Evolutionary conservation across 371 early-diverging fungal genomes (phyloP).

Genomic region (Mortierella sp.): DNA sequence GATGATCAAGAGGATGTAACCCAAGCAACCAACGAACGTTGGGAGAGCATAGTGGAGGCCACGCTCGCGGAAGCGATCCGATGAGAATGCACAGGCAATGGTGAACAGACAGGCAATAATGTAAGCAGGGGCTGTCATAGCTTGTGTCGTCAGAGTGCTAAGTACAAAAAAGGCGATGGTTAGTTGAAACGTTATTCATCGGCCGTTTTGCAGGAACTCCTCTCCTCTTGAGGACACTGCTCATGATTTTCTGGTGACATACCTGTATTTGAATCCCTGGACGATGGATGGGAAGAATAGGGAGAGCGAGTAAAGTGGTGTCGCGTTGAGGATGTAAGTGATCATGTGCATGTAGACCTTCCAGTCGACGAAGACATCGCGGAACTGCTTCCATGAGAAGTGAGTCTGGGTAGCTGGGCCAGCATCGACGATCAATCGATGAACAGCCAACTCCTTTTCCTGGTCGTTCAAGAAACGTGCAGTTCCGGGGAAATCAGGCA

Average conservation of each 20-base stretch:
- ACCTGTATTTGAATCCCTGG: slow-evolving; percentile 54
- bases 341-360: slow-evolving; percentile 66
- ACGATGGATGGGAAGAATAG: slow-evolving; percentile 81
- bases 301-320: slow-evolving; percentile 71
- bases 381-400: slow-evolving; percentile 69
- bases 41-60: slow-evolving; percentile 71
- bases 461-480: slow-evolving; percentile 67
- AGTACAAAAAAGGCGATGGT: not conserved
- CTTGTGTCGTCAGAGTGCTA: slow-evolving; percentile 21
- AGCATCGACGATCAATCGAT: slow-evolving; percentile 68
- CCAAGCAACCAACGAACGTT: slow-evolving; percentile 67
- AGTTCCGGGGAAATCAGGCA: slow-evolving; percentile 79
- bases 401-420: slow-evolving; percentile 67
- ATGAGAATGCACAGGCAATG: slow-evolving; percentile 67
- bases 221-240: too few species aligned
- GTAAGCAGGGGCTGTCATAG: slow-evolving; percentile 54
- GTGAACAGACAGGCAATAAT: slow-evolving; percentile 65
- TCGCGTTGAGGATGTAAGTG: slow-evolving; percentile 70
- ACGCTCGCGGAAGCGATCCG: slow-evolving; percentile 71
- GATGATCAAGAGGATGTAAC: slow-evolving; percentile 70
- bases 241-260: not conserved
- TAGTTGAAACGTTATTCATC: not conserved
- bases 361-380: slow-evolving; percentile 63
- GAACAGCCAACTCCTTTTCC: slow-evolving; percentile 66
- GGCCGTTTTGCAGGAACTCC: too few species aligned